A percentile compares a stretch with the other conserved stretches of the same genome.
These are phyloP conservation scores for Fusarium coicis DNA, from an alignment of 2,329 filamentous ascomycete genomes.

Conservation along the genomic window DNA sequence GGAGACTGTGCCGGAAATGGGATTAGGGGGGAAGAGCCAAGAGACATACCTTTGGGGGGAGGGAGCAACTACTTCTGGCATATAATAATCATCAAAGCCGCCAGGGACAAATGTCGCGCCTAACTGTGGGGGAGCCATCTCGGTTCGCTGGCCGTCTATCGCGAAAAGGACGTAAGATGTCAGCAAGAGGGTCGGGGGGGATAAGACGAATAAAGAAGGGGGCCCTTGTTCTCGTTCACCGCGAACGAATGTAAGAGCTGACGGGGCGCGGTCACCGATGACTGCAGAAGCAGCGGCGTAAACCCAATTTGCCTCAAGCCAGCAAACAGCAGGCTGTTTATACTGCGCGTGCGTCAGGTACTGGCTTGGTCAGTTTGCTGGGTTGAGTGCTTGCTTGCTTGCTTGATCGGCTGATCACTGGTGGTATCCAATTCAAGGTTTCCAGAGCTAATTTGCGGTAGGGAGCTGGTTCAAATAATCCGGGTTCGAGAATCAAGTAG, in stretches of 20 bases:
- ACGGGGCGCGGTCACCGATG: constrained; percentile 40
- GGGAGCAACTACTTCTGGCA: constrained; percentile 69
- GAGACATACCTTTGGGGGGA: constrained; percentile 65
- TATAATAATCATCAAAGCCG: constrained; percentile 68
- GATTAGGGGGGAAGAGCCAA: constrained; percentile 28
- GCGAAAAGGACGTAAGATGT: constrained; percentile 45
- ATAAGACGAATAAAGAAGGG: constrained; percentile 42
- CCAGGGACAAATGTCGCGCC: constrained; percentile 69
- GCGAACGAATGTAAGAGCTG: constrained; percentile 42
- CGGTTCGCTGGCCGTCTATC: constrained; percentile 45
- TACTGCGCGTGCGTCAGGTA: constrained; percentile 33
- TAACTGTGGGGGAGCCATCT: constrained; percentile 49
- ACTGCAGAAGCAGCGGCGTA: constrained; percentile 42
- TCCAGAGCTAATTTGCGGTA: constrained; percentile 18
- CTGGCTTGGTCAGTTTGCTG: constrained; percentile 20
- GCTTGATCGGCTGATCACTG: constrained; percentile 25
- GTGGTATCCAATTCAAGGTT: constrained; percentile 13
- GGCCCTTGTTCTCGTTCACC: constrained; percentile 39
- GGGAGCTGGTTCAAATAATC: constrained; percentile 15
- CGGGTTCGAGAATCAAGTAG: constrained; percentile 11
- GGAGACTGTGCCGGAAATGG: constrained; percentile 28
- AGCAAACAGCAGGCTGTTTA: constrained; percentile 35
- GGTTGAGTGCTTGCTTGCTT: constrained; percentile 22
- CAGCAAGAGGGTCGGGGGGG: constrained; percentile 45
- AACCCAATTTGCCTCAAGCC: constrained; percentile 40